Evolutionary conservation across 2,329 filamentous ascomycete species (phyloP).

Genomic region (Orbilia brochopaga): DNA sequence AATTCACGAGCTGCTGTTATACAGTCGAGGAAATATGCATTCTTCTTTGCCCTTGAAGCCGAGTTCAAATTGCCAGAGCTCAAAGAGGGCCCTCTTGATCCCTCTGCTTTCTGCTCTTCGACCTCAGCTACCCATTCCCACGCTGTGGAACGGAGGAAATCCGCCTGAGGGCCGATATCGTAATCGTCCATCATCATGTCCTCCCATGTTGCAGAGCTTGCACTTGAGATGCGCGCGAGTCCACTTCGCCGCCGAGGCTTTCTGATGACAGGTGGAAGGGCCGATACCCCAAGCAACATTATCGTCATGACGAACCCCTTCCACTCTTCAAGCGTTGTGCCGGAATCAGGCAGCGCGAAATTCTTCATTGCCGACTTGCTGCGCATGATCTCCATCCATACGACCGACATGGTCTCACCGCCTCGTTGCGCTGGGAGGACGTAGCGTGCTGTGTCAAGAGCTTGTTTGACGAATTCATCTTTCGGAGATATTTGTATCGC

Average conservation of each 20-base stretch:
- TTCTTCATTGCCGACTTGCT: conserved; percentile 39
- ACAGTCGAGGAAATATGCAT: conserved; percentile 60
- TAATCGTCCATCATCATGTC: conserved; percentile 54
- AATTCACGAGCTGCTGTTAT: conserved; percentile 70
- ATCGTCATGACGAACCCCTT: conserved; percentile 54
- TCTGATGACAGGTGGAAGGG: conserved; percentile 52
- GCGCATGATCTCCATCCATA: conserved; percentile 54
- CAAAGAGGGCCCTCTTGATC: conserved; percentile 18
- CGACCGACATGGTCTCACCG: conserved; percentile 53
- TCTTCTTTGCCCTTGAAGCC: conserved; percentile 53
- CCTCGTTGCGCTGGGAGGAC: conserved; percentile 51
- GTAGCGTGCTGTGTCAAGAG: conserved; percentile 53
- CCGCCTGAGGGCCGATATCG: conserved; percentile 54
- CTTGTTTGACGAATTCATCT: conserved; percentile 53
- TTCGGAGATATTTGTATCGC: conserved; percentile 53
- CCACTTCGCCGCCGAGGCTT: conserved; percentile 53
- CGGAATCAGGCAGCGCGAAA: conserved; percentile 42
- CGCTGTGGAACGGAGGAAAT: conserved; percentile 64
- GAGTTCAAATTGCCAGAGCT: conserved; percentile 10
- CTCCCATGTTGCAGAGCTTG: conserved; percentile 58
- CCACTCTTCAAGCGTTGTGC: conserved; percentile 53
- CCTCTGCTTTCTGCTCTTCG: conserved; percentile 57
- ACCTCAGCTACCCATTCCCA: conserved; percentile 76
- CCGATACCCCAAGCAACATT: conserved; percentile 53
- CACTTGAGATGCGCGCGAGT: conserved; percentile 57